Evolutionary conservation across 2,329 filamentous ascomycete genomes (phyloP), one percentile per base, ranked within the genome.

Genomic region (Anthostomella pinea): DNA sequence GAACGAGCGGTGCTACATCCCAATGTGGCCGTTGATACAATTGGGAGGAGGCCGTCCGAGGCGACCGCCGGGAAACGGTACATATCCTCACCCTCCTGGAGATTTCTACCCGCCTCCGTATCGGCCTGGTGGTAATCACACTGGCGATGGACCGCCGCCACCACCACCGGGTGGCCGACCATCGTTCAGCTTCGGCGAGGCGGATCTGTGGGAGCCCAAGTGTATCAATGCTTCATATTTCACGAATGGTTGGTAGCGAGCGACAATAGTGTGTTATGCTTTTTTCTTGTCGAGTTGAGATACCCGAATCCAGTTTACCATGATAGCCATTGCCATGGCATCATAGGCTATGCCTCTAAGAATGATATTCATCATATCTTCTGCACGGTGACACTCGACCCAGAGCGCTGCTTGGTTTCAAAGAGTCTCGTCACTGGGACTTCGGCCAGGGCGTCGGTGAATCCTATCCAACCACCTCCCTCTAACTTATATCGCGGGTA

Each of bases 1-100:
- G 51, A 62, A 68, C 38, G 66, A 72, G 46, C 58, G 63, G 9
- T 73, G 70, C 45, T 72, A 63, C 40, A 70, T 74, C 24, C 69
- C 70, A 1, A 74, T 73, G 64, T 74, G 70, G 70, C 70, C 70
- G 2, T 42, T 70, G 41, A 41, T 57, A 29, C 41, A 20, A 21
- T 42, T 32, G 20, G 32, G 35, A 9, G 23, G 46, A 18, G 16
- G 41, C 30, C 36, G 34, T 20, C 30, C 30, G 8, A 26, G 41
- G 16, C 22, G 32, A 17, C 43, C 40, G 38, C 45, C 47, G 24
- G 36, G 35, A 29, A 43, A 33, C 34, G 44, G 35, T 9, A 43
- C 38, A 24, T 21, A 33, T 14, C 46, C 48, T 21, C 19, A 32
- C 13, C 19, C 37, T 25, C 16, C 14, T 10, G 30, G 36, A 3